These are phyloP conservation scores for Neolentinus lepideus DNA, from an alignment of 1,284 basidiomycete genomes.

Conservation along the genomic window DNA sequence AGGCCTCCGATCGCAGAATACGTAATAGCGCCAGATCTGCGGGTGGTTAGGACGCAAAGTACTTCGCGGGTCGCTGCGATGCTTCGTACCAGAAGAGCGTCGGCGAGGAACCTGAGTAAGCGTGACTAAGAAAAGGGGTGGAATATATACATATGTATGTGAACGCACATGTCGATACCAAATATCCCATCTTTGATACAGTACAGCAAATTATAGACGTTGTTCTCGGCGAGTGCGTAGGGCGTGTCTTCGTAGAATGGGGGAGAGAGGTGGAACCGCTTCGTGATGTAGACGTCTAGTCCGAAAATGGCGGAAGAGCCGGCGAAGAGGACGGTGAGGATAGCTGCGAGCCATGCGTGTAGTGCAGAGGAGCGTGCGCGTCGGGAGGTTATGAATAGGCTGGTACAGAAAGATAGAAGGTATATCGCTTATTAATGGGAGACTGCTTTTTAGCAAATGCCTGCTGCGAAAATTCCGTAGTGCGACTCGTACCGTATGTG, in stretches of 20 bases:
- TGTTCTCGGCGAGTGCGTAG: not conserved
- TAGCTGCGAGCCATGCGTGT: not conserved
- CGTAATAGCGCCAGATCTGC: not conserved
- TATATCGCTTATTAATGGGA: not conserved
- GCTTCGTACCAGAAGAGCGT: not conserved
- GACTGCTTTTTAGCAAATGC: too few species aligned
- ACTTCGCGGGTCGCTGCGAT: not conserved
- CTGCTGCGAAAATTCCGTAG: too few species aligned
- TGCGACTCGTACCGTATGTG: too few species aligned
- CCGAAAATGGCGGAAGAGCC: not conserved
- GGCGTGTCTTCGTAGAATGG: not conserved
- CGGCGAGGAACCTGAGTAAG: not conserved
- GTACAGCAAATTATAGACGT: not conserved
- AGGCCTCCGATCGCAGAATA: not conserved
- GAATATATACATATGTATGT: not conserved
- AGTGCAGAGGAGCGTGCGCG: not conserved
- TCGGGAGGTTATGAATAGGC: not conserved
- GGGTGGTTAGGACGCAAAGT: not conserved
- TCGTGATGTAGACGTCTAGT: not conserved
- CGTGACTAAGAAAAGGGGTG: not conserved
- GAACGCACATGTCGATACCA: not conserved
- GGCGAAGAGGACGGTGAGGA: not conserved
- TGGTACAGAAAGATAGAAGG: not conserved
- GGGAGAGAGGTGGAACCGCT: not conserved
- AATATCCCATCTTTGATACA: not conserved